Evolutionary conservation across 441 rosid species (phyloP).

Genomic region (Omphalea diandra): DNA sequence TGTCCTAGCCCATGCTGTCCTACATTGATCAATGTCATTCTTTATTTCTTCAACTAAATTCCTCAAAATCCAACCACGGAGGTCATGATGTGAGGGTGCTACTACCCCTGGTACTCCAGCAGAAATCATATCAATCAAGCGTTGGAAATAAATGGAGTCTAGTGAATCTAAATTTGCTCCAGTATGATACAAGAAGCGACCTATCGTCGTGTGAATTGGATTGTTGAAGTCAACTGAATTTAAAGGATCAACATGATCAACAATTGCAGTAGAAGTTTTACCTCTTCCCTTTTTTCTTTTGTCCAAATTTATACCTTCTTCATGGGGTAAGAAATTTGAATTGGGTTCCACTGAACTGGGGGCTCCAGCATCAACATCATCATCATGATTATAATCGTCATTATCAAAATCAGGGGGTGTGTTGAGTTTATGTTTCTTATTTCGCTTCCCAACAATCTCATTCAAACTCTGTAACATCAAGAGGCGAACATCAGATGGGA

Average conservation of each 20-base stretch:
- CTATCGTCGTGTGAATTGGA: conserved; percentile 49
- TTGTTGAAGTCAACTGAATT: conserved; percentile 29
- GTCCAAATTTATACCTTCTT: conserved; percentile 39
- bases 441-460: conserved; percentile 55
- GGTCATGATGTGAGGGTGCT: conserved; percentile 58
- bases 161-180: conserved; percentile 73
- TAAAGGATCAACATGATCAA: conserved; percentile 13
- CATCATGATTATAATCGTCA: conserved; percentile 33
- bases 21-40: conserved; percentile 45
- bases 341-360: conserved; percentile 29
- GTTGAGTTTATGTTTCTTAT: conserved; percentile 51
- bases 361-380: conserved; percentile 21
- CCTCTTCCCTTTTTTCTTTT: conserved; percentile 49
- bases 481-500: conserved; percentile 60
- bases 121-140: conserved; percentile 59
- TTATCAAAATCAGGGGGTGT: conserved; percentile 26
- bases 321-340: conserved; percentile 32
- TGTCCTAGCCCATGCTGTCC: conserved; percentile 52
- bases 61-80: conserved; percentile 72
- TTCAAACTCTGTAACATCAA: conserved; percentile 65
- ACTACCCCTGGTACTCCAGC: conserved; percentile 45
- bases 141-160: conserved; percentile 68
- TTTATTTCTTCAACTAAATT: conserved; percentile 67
- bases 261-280: conserved; percentile 32
- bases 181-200: conserved; percentile 73